Conservation (phyloP, 2,329 filamentous ascomycete genomes). For the Diplodia corticola region DNA sequence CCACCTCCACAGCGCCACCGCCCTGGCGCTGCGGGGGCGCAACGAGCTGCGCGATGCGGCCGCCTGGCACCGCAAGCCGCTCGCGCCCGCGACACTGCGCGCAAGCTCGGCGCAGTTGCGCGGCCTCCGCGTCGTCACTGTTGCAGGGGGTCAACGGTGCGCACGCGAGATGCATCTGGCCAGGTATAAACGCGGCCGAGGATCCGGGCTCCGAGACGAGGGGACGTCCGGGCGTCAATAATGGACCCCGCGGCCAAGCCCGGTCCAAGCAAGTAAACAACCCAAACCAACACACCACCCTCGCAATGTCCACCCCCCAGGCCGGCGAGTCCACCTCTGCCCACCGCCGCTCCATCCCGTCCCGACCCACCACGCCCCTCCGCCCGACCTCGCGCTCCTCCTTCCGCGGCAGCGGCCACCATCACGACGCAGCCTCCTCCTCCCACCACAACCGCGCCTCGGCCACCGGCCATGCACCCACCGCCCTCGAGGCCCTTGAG, state of each 20-base stretch:
- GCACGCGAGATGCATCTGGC: background rate
- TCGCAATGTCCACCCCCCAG: slow-evolving; percentile 28
- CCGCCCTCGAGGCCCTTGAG: slow-evolving; percentile 79
- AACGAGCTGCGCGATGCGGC: background rate
- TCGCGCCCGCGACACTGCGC: background rate
- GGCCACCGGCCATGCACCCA: slow-evolving; percentile 52
- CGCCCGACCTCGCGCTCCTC: slow-evolving; percentile 88
- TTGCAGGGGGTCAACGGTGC: background rate
- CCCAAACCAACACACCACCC: background rate
- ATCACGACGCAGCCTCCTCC: slow-evolving; percentile 29
- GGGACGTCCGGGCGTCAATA: background rate
- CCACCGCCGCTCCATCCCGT: slow-evolving; percentile 55
- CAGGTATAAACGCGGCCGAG: background rate
- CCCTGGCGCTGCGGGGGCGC: background rate
- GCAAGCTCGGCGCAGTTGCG: background rate
- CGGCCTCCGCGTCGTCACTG: background rate
- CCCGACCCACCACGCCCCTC: slow-evolving; percentile 87
- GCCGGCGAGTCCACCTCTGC: background rate
- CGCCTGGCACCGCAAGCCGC: background rate
- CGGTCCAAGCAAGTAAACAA: background rate
- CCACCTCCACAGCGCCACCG: background rate
- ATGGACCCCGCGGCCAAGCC: background rate
- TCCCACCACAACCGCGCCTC: slow-evolving; percentile 36
- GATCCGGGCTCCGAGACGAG: slow-evolving; percentile 10
- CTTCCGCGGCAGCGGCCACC: slow-evolving; percentile 62